phyloP scores from a whole-genome alignment of 2,329 filamentous ascomycete genomes.

The Phyllosticta capitalensis region DNA sequence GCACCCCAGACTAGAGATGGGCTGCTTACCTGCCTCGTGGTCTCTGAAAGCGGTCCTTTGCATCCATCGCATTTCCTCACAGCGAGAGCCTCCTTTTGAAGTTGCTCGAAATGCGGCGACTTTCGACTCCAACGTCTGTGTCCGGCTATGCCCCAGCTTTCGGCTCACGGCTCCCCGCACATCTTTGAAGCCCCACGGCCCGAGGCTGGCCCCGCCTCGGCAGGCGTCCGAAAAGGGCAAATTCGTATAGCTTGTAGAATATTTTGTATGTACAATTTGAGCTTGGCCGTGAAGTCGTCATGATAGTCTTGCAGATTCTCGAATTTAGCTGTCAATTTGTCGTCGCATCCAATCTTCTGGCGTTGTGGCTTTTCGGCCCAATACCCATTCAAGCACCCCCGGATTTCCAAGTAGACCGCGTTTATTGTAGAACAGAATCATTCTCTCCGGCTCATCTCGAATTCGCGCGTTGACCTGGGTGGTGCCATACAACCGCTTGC shows the following conservation, averaged over 20 bases:
- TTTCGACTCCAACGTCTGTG: background rate
- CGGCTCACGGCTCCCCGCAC: background rate
- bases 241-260: background rate
- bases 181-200: background rate
- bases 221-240: background rate
- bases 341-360: constrained; percentile 11
- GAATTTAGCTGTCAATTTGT: background rate
- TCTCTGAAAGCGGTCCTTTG: background rate
- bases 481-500: constrained; percentile 9
- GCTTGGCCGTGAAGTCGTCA: background rate
- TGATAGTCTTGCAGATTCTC: too few relatives aligned
- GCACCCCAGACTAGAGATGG: background rate
- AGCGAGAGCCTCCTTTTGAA: background rate
- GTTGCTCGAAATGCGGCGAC: background rate
- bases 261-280: background rate
- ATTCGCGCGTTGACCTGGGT: constrained; percentile 3
- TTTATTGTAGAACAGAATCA: constrained; percentile 16
- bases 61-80: background rate
- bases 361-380: constrained; percentile 12
- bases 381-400: constrained; percentile 15
- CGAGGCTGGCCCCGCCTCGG: background rate
- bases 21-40: background rate
- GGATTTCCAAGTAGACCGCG: constrained; percentile 13
- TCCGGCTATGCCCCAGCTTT: background rate
- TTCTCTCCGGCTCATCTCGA: constrained; percentile 13